A percentile compares a stretch with the other conserved stretches of the same genome.
These are phyloP conservation scores for Volvariella surrecta DNA, from an alignment of 1,284 basidiomycete species.

Conservation along the genomic window DNA sequence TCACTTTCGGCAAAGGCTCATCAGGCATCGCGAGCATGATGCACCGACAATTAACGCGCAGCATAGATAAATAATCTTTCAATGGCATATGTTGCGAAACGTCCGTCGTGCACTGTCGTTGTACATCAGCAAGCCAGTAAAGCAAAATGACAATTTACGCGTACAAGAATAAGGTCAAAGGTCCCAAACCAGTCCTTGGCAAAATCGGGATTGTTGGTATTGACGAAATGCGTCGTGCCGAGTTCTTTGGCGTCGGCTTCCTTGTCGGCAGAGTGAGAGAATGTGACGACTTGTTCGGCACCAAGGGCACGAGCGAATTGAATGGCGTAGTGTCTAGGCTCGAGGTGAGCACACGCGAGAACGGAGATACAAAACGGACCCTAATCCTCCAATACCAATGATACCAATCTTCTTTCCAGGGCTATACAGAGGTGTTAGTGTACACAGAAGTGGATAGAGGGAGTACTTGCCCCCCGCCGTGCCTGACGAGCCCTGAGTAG, in stretches of 20 bases:
- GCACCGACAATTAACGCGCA: slow-evolving; percentile 16
- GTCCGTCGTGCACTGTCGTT: slow-evolving; percentile 36
- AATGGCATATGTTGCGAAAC: slow-evolving; percentile 49
- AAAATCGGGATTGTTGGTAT: slow-evolving; percentile 33
- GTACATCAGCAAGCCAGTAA: slow-evolving; percentile 32
- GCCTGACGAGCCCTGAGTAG: slow-evolving; percentile 51
- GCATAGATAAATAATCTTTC: slow-evolving; percentile 14
- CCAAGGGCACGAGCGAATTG: slow-evolving; percentile 52
- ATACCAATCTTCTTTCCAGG: slow-evolving; percentile 58
- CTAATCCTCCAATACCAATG: slow-evolving; percentile 56
- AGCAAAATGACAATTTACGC: slow-evolving; percentile 16
- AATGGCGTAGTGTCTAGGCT: slow-evolving; percentile 40
- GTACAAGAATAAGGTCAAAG: slow-evolving; percentile 61
- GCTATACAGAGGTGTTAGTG: not conserved
- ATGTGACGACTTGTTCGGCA: slow-evolving; percentile 50
- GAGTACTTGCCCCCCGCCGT: slow-evolving; percentile 30
- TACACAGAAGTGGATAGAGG: not conserved
- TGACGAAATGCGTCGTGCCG: slow-evolving; percentile 48
- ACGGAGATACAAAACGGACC: slow-evolving; percentile 17
- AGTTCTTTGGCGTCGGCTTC: slow-evolving; percentile 53
- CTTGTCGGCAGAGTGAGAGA: slow-evolving; percentile 58
- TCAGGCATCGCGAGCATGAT: slow-evolving; percentile 26
- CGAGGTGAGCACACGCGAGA: slow-evolving; percentile 7
- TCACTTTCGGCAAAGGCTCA: slow-evolving; percentile 16
- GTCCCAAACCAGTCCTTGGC: slow-evolving; percentile 31